Base-by-base conservation (phyloP, 176 grass and related monocot species). In the Carex cristatella region DNA sequence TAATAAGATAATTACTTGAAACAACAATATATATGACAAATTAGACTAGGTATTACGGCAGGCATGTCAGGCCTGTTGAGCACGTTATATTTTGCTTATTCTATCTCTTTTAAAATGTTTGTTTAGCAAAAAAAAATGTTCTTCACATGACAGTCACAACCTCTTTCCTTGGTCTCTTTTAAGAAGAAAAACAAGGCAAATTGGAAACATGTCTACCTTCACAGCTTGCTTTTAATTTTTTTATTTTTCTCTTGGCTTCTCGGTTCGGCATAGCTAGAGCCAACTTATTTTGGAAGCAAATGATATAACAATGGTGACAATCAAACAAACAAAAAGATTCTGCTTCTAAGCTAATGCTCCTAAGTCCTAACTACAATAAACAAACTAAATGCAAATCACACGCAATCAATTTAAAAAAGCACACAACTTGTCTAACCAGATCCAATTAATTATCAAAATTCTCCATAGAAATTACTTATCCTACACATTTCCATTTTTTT, bases 251-350 rank as follows among this genome's bases (percentile, higher is more conserved):
- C 48, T 49, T 49, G 48, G 48, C 48, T 49, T 63, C 18, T 63
- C 0, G 61, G n/a, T 27, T 56, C 1, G 46, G 49, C 46, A 75
- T 75, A 53, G 71, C 42, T 75, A 75, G 19, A 78, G 27, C 10
- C 73, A 78, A 16, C 49, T 78, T 78, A 53, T 78, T 15, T 75
- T 57, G 27, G 28, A 56, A 77, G 49, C 73, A 56, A 32, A 32
- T 57, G 32, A 14, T 32, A 77, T 56, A 15, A 6, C 51, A 78
- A 78, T 78, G 74, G 28, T 49, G 74, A 78, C 74, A 56, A 33
- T 57, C 74, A 56, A 78, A 78, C 74, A 78, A 78, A 57, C 74
- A 78, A 48, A 77, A 57, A 30, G 51, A 78, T 35, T 78, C 49
- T 56, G 56, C 74, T 78, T 78, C 74, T 78, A 78, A 78, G 48